Evolutionary conservation across 2,329 filamentous ascomycete genomes (phyloP), one percentile per base, ranked within the genome.

Genomic region (Epicoccum sorghinum): DNA sequence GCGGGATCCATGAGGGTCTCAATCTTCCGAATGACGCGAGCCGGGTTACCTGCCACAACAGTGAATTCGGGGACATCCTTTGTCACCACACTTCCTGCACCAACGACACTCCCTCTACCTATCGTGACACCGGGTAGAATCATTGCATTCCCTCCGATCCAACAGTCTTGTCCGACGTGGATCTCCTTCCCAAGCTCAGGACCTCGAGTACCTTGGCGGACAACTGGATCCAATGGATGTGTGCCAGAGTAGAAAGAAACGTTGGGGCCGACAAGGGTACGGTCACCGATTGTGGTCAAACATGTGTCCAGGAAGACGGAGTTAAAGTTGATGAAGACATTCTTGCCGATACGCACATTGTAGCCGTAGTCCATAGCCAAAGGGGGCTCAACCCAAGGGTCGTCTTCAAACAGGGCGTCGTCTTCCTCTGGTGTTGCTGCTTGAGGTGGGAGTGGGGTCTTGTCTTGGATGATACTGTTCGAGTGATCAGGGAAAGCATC

Each of bases 1-100:
- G 50, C 29, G 9, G 66, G 61, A 45, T 74, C 69, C 69, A 73
- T 71, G 9, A 60, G 53, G 3, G 70, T 74, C 55, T 71, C 66
- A n/a, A 75, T 59, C 52, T 73, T 74, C 10, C 66, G 62, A 91
- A 75, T 89, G 13, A 89, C 73, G 43, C 79, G 80, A 9, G 87
- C 88, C 33, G 88, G 88, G 62, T 89, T 90, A 0, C 88, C 88
- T 14, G 80, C 87, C 0, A 86, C 86, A 10, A 87, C 80, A 7
- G 81, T 81, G 59, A 84, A 86, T 90, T 76, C 80, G 6, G 85
- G 82, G 14, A 91, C 83, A 69, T 86, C 80, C 78, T 89, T 96
- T 2, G 90, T 96, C 23, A 96, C 91, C 3, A 96, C 89, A 70
- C 88, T 91, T 0, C 89, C 90, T 3, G 92, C 91, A 2, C 91